phyloP scores from a whole-genome alignment of 306 rosid genomes.

The Cucurbita pepo region DNA sequence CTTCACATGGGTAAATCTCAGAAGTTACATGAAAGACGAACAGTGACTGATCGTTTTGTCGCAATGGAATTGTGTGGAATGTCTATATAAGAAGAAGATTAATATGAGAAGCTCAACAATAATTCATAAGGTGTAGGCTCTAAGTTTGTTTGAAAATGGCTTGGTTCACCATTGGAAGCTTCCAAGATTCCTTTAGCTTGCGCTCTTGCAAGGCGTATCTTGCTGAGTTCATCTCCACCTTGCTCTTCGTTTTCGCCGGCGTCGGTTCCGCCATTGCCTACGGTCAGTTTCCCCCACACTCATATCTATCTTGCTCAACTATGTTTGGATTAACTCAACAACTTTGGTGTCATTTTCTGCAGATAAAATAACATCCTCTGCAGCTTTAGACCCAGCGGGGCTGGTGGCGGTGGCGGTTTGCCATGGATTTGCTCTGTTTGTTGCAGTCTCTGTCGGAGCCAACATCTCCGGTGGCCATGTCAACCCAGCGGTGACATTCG shows the following conservation, averaged over 20 bases:
- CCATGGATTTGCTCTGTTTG: conserved; percentile 81
- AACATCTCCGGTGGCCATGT: conserved; percentile 94
- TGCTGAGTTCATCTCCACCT: conserved; percentile 84
- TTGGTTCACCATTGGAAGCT: conserved; percentile 61
- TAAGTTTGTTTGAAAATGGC: conserved; percentile 19
- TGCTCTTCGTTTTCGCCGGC: conserved; percentile 83
- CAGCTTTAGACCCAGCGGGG: conserved; percentile 74
- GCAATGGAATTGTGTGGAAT: background rate
- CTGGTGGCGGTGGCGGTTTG: conserved; percentile 62
- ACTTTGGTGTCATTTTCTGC: background rate
- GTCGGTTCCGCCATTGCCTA: conserved; percentile 83
- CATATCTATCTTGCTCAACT: background rate
- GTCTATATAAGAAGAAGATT: background rate
- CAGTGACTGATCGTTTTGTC: background rate
- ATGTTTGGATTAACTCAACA: no score
- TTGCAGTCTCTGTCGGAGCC: conserved; percentile 70
- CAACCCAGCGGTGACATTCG: conserved; percentile 91
- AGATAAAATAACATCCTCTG: conserved; percentile 71
- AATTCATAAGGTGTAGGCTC: background rate
- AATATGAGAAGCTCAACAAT: background rate
- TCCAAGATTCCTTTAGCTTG: conserved; percentile 58
- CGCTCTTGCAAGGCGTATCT: conserved; percentile 58
- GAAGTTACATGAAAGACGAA: background rate
- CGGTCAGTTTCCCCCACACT: conserved; percentile 21
- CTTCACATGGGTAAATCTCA: background rate